Conservation (phyloP, 352 stramenopile genomes). For the Blastocystis hominis region DNA sequence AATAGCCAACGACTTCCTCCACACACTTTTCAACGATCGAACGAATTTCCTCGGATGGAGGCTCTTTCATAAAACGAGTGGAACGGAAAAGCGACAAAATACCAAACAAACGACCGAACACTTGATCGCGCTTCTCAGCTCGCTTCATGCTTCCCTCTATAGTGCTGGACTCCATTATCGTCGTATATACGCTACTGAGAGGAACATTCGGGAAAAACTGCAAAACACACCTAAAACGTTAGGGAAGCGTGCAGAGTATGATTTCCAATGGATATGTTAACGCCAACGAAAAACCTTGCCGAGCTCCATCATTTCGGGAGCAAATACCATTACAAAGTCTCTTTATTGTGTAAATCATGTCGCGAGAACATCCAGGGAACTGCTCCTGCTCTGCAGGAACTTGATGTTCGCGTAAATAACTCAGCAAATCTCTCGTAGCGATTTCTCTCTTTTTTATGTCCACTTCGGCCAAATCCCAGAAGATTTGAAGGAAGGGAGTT, state of each 20-base stretch:
- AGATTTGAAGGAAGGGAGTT: background rate
- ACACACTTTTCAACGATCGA: background rate
- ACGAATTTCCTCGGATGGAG: background rate
- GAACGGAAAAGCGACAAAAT: slow-evolving; percentile 20
- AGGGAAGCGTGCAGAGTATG: too few species aligned
- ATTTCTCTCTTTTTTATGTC: slow-evolving; percentile 36
- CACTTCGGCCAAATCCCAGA: background rate
- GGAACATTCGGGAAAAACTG: slow-evolving; percentile 33
- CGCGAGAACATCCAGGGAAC: slow-evolving; percentile 2
- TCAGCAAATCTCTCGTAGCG: background rate
- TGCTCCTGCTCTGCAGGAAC: background rate
- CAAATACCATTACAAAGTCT: slow-evolving; percentile 23
- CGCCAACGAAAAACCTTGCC: slow-evolving; percentile 24
- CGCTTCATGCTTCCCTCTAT: slow-evolving; percentile 36
- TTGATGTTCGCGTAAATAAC: background rate
- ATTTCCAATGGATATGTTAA: slow-evolving; percentile 44
- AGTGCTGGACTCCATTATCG: background rate
- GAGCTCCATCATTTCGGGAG: slow-evolving; percentile 3
- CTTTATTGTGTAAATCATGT: slow-evolving; percentile 52
- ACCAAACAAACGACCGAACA: slow-evolving; percentile 26
- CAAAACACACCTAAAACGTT: background rate
- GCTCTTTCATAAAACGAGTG: background rate
- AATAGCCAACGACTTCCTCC: background rate
- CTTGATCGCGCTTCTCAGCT: background rate
- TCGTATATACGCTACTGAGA: background rate